These are phyloP conservation scores for Blumeria hordei DNA, from an alignment of 2,329 filamentous ascomycete genomes.

Conservation along the genomic window DNA sequence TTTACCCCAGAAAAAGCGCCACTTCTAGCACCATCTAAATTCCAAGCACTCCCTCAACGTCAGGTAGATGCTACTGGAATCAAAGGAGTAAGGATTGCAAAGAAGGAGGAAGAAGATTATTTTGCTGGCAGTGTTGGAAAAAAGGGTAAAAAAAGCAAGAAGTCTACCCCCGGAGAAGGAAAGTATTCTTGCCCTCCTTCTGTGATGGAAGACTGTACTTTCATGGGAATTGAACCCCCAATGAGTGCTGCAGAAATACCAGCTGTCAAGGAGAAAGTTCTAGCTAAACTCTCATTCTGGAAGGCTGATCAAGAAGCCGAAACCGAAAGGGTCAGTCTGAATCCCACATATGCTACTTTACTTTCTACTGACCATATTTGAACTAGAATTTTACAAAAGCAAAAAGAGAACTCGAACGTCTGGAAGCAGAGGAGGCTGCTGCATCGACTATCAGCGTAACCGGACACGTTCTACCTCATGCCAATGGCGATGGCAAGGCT, in stretches of 20 bases:
- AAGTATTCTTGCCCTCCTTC: conserved; percentile 77
- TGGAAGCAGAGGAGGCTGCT: conserved; percentile 42
- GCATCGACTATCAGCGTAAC: conserved; percentile 23
- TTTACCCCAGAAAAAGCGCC: conserved; percentile 40
- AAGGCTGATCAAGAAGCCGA: conserved; percentile 73
- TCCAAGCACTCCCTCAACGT: conserved; percentile 56
- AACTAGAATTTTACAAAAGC: conserved; percentile 83
- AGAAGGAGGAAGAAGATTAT: conserved; percentile 83
- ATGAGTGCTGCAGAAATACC: conserved; percentile 69
- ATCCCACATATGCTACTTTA: background rate
- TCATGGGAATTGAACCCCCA: conserved; percentile 68
- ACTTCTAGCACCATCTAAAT: conserved; percentile 40
- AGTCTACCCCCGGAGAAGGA: conserved; percentile 26
- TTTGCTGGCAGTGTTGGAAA: conserved; percentile 40
- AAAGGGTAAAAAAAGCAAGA: conserved; percentile 73
- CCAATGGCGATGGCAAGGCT: conserved; percentile 26
- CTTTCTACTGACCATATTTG: conserved; percentile 14
- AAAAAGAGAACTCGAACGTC: conserved; percentile 76
- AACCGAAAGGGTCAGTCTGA: conserved; percentile 60
- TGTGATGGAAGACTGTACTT: conserved; percentile 72
- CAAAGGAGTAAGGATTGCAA: conserved; percentile 62
- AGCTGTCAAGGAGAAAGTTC: conserved; percentile 61
- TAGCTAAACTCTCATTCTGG: conserved; percentile 77
- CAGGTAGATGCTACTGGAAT: conserved; percentile 65
- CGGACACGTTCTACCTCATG: conserved; percentile 20